Evolutionary conservation across 1,284 basidiomycete species (phyloP).

Genomic region (Ustilago sp.): DNA sequence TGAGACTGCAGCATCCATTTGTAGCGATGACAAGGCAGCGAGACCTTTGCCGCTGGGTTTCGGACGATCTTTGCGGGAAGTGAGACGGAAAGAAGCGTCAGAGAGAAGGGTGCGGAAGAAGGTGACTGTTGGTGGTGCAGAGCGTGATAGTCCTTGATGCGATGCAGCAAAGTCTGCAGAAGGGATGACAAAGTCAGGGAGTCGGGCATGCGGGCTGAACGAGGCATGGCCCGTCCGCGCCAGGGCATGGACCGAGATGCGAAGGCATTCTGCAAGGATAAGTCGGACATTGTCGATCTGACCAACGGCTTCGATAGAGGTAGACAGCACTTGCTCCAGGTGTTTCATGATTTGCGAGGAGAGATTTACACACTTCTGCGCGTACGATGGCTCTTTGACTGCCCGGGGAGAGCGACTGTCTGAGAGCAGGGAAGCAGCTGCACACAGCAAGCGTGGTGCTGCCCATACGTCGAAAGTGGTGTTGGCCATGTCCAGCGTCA

Average conservation of each 20-base stretch:
- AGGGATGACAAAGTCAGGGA: slow-evolving; percentile 41
- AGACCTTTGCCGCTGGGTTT: slow-evolving; percentile 34
- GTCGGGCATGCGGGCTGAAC: slow-evolving; percentile 29
- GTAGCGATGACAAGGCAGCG: slow-evolving; percentile 18
- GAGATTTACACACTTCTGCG: slow-evolving; percentile 15
- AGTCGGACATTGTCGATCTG: slow-evolving; percentile 53
- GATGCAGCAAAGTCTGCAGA: not conserved
- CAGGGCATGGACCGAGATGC: slow-evolving; percentile 43
- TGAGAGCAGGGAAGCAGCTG: slow-evolving; percentile 31
- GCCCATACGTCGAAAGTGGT: slow-evolving; percentile 62
- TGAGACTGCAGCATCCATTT: slow-evolving; percentile 17
- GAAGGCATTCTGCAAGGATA: slow-evolving; percentile 38
- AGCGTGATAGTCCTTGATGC: not conserved
- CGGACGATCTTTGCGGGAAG: slow-evolving; percentile 37
- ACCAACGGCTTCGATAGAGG: slow-evolving; percentile 34
- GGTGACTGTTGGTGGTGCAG: slow-evolving; percentile 6
- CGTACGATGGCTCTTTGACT: not conserved
- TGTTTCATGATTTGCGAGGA: slow-evolving; percentile 20
- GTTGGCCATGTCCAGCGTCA: slow-evolving; percentile 38
- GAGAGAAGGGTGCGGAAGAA: slow-evolving; percentile 24
- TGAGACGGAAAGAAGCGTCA: slow-evolving; percentile 29
- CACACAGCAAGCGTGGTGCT: slow-evolving; percentile 51
- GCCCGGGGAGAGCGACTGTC: slow-evolving; percentile 12
- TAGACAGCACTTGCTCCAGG: slow-evolving; percentile 25
- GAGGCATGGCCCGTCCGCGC: slow-evolving; percentile 36